These are phyloP conservation scores for Hansfordia pulvinata DNA, from an alignment of 2,329 filamentous ascomycete species.

Conservation along the genomic window DNA sequence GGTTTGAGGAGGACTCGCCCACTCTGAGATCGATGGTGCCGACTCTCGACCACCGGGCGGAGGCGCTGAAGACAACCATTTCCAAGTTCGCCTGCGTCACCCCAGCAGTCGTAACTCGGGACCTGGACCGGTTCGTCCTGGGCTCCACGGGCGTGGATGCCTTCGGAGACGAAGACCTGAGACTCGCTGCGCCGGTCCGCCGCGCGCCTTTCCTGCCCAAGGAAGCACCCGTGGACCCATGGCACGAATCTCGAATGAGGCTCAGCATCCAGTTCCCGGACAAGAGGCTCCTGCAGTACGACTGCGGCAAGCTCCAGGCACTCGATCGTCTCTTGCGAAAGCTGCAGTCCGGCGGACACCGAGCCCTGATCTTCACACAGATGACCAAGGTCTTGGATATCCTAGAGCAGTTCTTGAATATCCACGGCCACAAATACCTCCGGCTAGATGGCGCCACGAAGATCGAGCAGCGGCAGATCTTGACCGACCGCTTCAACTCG, in stretches of 20 bases:
- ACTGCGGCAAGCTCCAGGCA: slow-evolving; percentile 90
- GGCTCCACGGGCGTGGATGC: slow-evolving; percentile 43
- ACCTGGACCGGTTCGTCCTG: slow-evolving; percentile 55
- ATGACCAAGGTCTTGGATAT: slow-evolving; percentile 99
- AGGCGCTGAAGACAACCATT: slow-evolving; percentile 59
- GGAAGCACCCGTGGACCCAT: slow-evolving; percentile 56
- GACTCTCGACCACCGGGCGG: slow-evolving; percentile 59
- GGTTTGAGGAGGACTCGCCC: slow-evolving; percentile 60
- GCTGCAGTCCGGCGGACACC: slow-evolving; percentile 79
- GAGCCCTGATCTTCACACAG: slow-evolving; percentile 95
- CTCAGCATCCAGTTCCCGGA: slow-evolving; percentile 94
- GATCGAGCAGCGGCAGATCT: slow-evolving; percentile 85
- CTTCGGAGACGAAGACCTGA: slow-evolving; percentile 42
- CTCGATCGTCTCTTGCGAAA: slow-evolving; percentile 76
- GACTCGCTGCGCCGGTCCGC: slow-evolving; percentile 40
- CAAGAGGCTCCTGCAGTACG: slow-evolving; percentile 89
- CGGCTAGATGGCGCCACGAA: slow-evolving; percentile 94
- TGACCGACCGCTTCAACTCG: slow-evolving; percentile 94
- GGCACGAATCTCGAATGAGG: slow-evolving; percentile 86
- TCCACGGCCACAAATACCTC: slow-evolving; percentile 93
- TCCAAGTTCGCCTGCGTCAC: slow-evolving; percentile 88
- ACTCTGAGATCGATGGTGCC: slow-evolving; percentile 55
- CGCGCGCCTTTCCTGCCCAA: slow-evolving; percentile 43
- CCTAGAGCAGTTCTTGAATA: slow-evolving; percentile 92
- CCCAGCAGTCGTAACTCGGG: slow-evolving; percentile 71